Evolutionary conservation across 129 eudicot genomes (phyloP).

Genomic region (Daucus carota): DH1_v3.0 NC_030385.2:3436001-3436500

Average conservation of each 20-base stretch:
- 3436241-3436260: neutral
- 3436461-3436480: neutral
- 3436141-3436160: too few relatives aligned
- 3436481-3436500: neutral
- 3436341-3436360: neutral
- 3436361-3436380: neutral
- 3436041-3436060: too few relatives aligned
- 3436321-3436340: neutral
- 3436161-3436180: too few relatives aligned
- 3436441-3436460: neutral
- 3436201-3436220: neutral
- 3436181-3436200: slow-evolving; percentile 11
- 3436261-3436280: neutral
- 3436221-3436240: slow-evolving; percentile 1
- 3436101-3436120: too few relatives aligned
- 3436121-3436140: too few relatives aligned
- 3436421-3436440: neutral
- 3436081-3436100: too few relatives aligned
- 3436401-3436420: neutral
- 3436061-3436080: too few relatives aligned
- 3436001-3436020: too few relatives aligned
- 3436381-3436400: neutral
- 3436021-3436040: too few relatives aligned
- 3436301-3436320: neutral
- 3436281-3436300: neutral